A percentile compares a stretch with the other conserved stretches of the same genome.
Conservation (phyloP, 768 basidiomycete species). For the Austroboletus eburneus region DNA sequence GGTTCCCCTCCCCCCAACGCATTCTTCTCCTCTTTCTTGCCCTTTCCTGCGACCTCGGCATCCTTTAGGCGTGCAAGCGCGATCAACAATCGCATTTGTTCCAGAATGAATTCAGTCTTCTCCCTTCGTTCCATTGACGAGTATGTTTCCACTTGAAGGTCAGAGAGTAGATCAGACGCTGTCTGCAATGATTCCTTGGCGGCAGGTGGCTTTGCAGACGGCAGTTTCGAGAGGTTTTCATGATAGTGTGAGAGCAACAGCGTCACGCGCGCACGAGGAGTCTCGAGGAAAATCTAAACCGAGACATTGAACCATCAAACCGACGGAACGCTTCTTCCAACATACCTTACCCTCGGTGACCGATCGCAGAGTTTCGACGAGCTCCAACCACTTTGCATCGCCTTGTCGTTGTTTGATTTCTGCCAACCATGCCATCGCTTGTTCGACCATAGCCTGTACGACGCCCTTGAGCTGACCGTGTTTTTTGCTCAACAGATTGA, state of each 20-base stretch:
- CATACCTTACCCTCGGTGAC: slow-evolving; percentile 97
- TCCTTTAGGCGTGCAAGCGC: slow-evolving; percentile 76
- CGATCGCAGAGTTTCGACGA: slow-evolving; percentile 82
- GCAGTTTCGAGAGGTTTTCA: slow-evolving; percentile 56
- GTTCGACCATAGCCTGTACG: slow-evolving; percentile 89
- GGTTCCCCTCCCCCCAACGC: slow-evolving; percentile 68
- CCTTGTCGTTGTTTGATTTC: slow-evolving; percentile 68
- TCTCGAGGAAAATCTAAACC: slow-evolving; percentile 91
- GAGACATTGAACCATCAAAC: not conserved
- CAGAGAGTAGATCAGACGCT: slow-evolving; percentile 88
- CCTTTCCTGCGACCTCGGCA: slow-evolving; percentile 52
- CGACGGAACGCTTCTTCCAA: not conserved
- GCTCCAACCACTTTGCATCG: slow-evolving; percentile 73
- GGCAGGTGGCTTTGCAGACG: slow-evolving; percentile 36
- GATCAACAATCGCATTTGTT: slow-evolving; percentile 92
- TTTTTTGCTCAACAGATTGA: slow-evolving; percentile 80
- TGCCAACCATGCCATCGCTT: slow-evolving; percentile 75
- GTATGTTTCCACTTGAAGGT: slow-evolving; percentile 98
- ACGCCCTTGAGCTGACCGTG: slow-evolving; percentile 94
- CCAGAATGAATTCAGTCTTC: slow-evolving; percentile 97
- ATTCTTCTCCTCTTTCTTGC: slow-evolving; percentile 49
- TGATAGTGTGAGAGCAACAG: slow-evolving; percentile 81
- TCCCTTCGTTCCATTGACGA: slow-evolving; percentile 97
- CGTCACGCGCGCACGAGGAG: slow-evolving; percentile 92
- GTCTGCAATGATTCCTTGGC: slow-evolving; percentile 71